phyloP scores from a whole-genome alignment of 2,329 filamentous ascomycete species.

The Colletotrichum cereale region DNA sequence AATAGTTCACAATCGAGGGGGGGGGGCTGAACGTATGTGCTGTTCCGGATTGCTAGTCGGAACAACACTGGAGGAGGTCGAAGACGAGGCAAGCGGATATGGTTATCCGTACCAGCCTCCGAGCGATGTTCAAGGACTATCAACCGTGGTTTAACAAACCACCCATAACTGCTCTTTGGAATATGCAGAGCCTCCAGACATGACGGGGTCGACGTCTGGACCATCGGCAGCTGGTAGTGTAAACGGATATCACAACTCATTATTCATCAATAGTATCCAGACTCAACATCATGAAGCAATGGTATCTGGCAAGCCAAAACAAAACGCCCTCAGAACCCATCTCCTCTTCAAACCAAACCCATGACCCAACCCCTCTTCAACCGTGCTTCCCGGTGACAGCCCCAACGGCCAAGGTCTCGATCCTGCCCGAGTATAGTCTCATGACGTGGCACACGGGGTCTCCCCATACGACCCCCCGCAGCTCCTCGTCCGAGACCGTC shows the following conservation, averaged over 20 bases:
- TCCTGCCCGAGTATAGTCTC: slow-evolving; percentile 78
- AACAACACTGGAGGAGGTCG: too few species aligned
- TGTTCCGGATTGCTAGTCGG: too few species aligned
- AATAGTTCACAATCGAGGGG: too few species aligned
- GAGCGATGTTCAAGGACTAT: too few species aligned
- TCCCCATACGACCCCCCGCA: slow-evolving; percentile 81
- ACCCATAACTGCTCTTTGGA: too few species aligned
- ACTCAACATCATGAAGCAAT: neutral
- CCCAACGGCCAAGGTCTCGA: slow-evolving; percentile 78
- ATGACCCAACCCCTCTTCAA: neutral
- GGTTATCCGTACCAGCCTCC: too few species aligned
- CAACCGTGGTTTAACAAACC: too few species aligned
- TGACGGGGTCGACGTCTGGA: neutral
- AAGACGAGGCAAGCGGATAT: too few species aligned
- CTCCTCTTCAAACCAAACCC: neutral
- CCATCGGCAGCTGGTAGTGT: neutral
- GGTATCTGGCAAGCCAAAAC: slow-evolving; percentile 2
- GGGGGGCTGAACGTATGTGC: too few species aligned
- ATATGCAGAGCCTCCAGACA: neutral
- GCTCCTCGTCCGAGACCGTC: slow-evolving; percentile 74
- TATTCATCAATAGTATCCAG: slow-evolving; percentile 4
- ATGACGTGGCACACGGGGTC: slow-evolving; percentile 86
- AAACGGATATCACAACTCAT: neutral
- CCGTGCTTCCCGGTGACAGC: slow-evolving; percentile 67
- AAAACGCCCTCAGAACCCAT: neutral